Percentiles rank a stretch among this genome's conserved stretches.
Evolutionary conservation across 2,329 filamentous ascomycete genomes (phyloP).

Genomic region (Cercospora nicotianae): DNA sequence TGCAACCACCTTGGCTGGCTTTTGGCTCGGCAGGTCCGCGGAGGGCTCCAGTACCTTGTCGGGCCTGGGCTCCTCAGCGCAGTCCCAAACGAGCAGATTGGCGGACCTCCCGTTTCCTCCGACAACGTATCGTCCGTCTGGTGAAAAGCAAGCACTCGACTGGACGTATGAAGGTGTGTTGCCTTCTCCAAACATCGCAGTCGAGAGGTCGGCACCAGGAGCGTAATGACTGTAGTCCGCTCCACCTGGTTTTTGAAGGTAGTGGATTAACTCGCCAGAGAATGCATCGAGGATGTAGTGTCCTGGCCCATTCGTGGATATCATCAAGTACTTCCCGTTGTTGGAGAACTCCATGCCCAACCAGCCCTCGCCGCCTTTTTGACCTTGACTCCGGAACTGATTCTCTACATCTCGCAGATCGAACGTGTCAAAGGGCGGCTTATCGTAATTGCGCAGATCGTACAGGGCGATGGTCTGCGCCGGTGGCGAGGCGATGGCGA

Average conservation of each 20-base stretch:
- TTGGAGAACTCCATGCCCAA: conserved; percentile 94
- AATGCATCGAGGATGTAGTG: conserved; percentile 96
- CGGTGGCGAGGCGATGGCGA: conserved; percentile 81
- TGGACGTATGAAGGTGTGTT: conserved; percentile 51
- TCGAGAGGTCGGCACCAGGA: conserved; percentile 40
- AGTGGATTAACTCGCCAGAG: conserved; percentile 63
- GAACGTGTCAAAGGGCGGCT: conserved; percentile 82
- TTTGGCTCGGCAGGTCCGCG: conserved; percentile 62
- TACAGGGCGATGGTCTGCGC: conserved; percentile 83
- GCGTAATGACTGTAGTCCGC: conserved; percentile 35
- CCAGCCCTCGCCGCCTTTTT: conserved; percentile 64
- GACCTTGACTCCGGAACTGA: conserved; percentile 51
- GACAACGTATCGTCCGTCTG: conserved; percentile 84
- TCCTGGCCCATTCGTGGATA: conserved; percentile 79
- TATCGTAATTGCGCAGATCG: conserved; percentile 90
- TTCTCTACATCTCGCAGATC: conserved; percentile 70
- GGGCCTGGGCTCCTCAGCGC: conserved; percentile 57
- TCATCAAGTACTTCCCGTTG: conserved; percentile 81
- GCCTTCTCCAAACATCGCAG: conserved; percentile 48
- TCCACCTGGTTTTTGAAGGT: conserved; percentile 36
- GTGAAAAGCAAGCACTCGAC: conserved; percentile 83
- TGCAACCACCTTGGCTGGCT: conserved; percentile 71
- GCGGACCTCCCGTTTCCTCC: conserved; percentile 66
- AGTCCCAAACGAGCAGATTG: conserved; percentile 84
- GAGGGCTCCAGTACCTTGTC: conserved; percentile 63